Base-by-base conservation (phyloP, 305 asterid species). In the Coffea humblotiana region DNA sequence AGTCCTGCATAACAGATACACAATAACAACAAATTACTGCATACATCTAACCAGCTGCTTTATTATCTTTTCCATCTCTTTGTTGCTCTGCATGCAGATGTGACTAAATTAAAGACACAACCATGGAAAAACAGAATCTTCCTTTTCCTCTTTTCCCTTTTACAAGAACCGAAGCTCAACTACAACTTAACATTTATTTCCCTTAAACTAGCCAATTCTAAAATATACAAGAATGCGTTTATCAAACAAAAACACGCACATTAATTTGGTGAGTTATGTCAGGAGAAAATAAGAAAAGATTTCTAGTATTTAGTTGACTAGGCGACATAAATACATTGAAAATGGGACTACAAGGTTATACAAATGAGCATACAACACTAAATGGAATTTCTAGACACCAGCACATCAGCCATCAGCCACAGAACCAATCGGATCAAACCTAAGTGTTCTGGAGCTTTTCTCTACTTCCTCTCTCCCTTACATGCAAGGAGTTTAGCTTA, bases 1-100 rank as follows among this genome's bases (percentile, higher is more conserved):
- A 96, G 79, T 94, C 98, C 98, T 96, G 90, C 78, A 80, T 35
- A 82, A 43, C 35, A 25, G 40, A 74, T 43, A 70, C 25, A 48
- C 47, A 76, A 27, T 32, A 43, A 11, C 40, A 56, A 76, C 78
- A 61, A 25, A 13, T 29, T 23, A 43, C 71, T 29, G 35, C 13
- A 14, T 37, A 23, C 15, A 61, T 16, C 47, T 48, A 29, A 45
- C 1, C 29, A 72, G 1, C 23, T 37, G 27, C 8, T 74, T 25
- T 32, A 56, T 37, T 52, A 52, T 54, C 15, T 35, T 15, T 19
- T 73, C 77, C 65, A 9, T 25, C 27, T 15, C 29, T 35, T 19
- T 51, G 47, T 67, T 37, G 49, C n/a, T 29, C 56, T 32, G 19
- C 13, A 49, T 25, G 56, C 32, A 40, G 67, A 74, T 54, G 23